Evolutionary conservation across 169 alveolate genomes (phyloP), one percentile per base, ranked within the genome.

Genomic region (Cryptosporidium ryanae): DNA sequence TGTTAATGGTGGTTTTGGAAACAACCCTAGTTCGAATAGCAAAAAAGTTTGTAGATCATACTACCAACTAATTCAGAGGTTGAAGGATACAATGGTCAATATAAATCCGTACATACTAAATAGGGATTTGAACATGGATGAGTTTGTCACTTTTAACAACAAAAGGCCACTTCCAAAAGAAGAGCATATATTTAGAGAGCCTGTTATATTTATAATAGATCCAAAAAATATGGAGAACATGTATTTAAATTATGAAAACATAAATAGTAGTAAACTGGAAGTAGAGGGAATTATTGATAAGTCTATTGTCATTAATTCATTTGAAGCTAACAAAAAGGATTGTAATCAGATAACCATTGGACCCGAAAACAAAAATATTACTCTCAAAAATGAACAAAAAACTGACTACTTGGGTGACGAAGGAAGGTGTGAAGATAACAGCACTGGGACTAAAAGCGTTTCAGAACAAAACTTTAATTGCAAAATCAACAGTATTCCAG

Each of bases 151-250:
- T 32, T 8, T 64, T 13, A 18, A 66, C 1, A 1, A 66, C 10
- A 44, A 17, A 8, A 49, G 43, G 12, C 54, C 59, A 0, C 23
- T 68, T 29, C n/a, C 32, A 46, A 21, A 68, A 25, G 83, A 68
- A 27, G 54, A 59, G 1, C 34, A 68, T 6, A 12, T 68, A 10
- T 25, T 68, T 12, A 68, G 83, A 13, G 67, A 68, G 27, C 83
- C 83, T 13, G 67, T 68, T 0, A 68, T 68, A 31, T 31, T 68
- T 25, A 15, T 68, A 49, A 68, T 68, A 49, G 67, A 68, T 52
- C 83, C 83, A 17, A 44, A 49, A 68, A 68, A 31, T 50, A 68
- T 55, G 83, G 55, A 68, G 13, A 34, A n/a, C 12, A 52, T 55
- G 12, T 31, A 50, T 13, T 55, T 68, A 23, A 66, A 27, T 25